Percentiles rank a stretch among this genome's conserved stretches.
These are phyloP conservation scores for Pleurotus pulmonarius DNA, from an alignment of 768 basidiomycete species.

Conservation along the genomic window DNA sequence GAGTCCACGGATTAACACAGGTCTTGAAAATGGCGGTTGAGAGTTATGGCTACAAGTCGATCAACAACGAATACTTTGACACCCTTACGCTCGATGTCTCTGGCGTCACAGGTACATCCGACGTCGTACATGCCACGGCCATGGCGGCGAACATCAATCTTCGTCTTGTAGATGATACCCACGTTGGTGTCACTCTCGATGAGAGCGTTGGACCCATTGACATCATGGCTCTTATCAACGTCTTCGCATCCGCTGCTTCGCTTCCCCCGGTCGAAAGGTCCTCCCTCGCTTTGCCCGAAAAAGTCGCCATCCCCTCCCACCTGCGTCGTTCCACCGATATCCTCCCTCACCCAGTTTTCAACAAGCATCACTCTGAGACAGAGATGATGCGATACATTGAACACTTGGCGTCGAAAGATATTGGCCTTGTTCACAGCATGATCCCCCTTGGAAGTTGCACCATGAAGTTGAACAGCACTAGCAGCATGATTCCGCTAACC, in stretches of 20 bases:
- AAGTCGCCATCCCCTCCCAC: conserved; percentile 47
- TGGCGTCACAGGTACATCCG: conserved; percentile 47
- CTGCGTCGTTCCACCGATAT: conserved; percentile 64
- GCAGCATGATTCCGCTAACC: conserved; percentile 94
- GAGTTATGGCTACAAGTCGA: conserved; percentile 66
- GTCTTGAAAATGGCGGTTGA: conserved; percentile 68
- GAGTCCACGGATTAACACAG: conserved; percentile 86
- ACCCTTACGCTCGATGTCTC: conserved; percentile 80
- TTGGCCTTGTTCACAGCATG: conserved; percentile 94
- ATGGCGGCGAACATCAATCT: conserved; percentile 74
- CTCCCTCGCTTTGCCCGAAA: conserved; percentile 40
- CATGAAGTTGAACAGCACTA: conserved; percentile 98
- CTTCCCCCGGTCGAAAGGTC: conserved; percentile 40
- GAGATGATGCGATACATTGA: conserved; percentile 98
- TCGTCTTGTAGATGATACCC: conserved; percentile 66
- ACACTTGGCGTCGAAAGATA: conserved; percentile 91
- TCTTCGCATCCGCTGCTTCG: conserved; percentile 70
- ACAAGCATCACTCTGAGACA: conserved; percentile 96
- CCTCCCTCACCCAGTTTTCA: conserved; percentile 89
- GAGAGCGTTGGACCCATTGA: conserved; percentile 82
- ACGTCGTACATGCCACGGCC: conserved; percentile 68
- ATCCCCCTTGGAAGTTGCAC: conserved; percentile 95
- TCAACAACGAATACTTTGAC: conserved; percentile 85
- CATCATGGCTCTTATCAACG: conserved; percentile 71
- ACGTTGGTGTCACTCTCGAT: conserved; percentile 88